Evolutionary conservation across 441 rosid species (phyloP).

Genomic region (Euphorbia celastroides): DNA sequence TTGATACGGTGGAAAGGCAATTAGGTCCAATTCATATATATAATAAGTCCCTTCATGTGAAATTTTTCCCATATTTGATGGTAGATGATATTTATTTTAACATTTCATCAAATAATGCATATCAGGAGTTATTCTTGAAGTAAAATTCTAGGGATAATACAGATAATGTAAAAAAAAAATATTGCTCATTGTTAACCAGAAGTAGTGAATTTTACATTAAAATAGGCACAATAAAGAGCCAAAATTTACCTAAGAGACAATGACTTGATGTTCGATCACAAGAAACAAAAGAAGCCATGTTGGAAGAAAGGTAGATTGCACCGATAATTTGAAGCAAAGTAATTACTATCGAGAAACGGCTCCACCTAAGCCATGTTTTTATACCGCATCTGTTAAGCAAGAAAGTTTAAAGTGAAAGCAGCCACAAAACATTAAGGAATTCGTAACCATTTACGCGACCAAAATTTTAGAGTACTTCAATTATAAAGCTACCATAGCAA

Average conservation of each 20-base stretch:
- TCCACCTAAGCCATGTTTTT: constrained; percentile 83
- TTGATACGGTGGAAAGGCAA: not conserved
- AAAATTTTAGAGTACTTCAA: not conserved
- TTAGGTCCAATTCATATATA: not conserved
- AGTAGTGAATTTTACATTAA: not conserved
- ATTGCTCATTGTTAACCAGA: not conserved
- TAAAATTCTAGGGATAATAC: not conserved
- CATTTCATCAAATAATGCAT: not conserved
- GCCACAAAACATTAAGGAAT: not conserved
- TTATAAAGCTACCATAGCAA: not conserved
- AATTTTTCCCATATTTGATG: not conserved
- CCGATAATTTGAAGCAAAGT: constrained; percentile 55
- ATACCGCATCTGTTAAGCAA: constrained; percentile 54
- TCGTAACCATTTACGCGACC: not conserved
- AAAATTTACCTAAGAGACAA: constrained; percentile 56
- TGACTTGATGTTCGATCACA: constrained; percentile 32
- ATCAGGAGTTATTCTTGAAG: not conserved
- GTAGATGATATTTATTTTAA: not conserved
- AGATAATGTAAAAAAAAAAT: not conserved
- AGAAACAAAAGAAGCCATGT: constrained; percentile 43
- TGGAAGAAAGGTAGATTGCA: constrained; percentile 56
- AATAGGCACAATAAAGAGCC: not conserved
- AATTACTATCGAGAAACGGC: constrained; percentile 50
- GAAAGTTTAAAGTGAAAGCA: constrained; percentile 4
- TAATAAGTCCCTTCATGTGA: not conserved